Percentiles rank a stretch among this genome's conserved stretches.
Evolutionary conservation across 768 basidiomycete species (phyloP).

Genomic region (Tylopilus cervinicoccineus): DNA sequence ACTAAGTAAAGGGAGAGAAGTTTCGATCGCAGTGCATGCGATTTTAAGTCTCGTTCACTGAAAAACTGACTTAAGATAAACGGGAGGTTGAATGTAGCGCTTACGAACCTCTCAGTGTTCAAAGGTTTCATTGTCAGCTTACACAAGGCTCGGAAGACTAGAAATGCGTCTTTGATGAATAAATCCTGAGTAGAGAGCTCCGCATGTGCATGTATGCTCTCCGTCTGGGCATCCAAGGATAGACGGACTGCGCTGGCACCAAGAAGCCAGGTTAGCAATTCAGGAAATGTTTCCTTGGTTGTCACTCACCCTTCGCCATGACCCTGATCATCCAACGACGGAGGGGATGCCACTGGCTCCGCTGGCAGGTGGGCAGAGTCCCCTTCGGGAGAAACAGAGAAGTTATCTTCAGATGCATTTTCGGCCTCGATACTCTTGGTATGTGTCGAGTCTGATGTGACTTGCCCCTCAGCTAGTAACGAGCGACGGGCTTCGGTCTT

Average conservation of each 20-base stretch:
- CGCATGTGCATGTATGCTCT: constrained; percentile 26
- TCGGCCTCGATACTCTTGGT: background rate
- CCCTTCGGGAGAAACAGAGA: constrained; percentile 2
- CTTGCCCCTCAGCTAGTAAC: constrained; percentile 4
- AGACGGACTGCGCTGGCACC: constrained; percentile 27
- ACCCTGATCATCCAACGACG: constrained; percentile 2
- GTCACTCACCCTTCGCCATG: constrained; percentile 19
- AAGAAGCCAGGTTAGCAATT: constrained; percentile 4
- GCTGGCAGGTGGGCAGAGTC: background rate
- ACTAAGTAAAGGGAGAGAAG: constrained; percentile 92
- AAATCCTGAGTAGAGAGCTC: constrained; percentile 77
- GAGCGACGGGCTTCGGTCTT: constrained; percentile 11
- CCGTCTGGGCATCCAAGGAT: constrained; percentile 15
- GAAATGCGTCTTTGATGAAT: constrained; percentile 95
- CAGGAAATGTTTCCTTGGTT: background rate
- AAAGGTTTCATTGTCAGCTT: constrained; percentile 98
- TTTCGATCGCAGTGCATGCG: constrained; percentile 97
- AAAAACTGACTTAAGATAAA: constrained; percentile 13
- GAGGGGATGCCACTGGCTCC: background rate
- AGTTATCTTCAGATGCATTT: background rate
- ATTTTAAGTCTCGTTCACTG: constrained; percentile 93
- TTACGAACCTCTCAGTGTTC: constrained; percentile 80
- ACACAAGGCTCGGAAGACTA: constrained; percentile 95
- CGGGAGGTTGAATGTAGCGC: background rate
- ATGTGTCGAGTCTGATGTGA: background rate